Evolutionary conservation across 1,139 yeast genomes (phyloP).

Genomic region (Lodderomyces elongisporus): DNA sequence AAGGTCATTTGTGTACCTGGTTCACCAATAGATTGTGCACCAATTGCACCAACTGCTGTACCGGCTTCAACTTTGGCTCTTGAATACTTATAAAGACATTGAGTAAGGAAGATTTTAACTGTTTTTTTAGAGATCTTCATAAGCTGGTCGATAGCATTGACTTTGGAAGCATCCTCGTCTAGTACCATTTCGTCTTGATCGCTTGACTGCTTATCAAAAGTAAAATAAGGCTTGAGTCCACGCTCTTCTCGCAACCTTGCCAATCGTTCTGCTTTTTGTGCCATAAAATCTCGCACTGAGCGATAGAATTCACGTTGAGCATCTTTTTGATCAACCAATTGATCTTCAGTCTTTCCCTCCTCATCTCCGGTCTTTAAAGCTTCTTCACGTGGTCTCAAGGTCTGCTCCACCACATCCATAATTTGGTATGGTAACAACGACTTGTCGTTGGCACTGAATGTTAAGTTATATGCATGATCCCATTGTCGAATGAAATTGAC

Average conservation of each 20-base stretch:
- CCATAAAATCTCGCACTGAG: conserved; percentile 63
- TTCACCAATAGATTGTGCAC: conserved; percentile 98
- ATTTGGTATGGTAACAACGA: conserved; percentile 74
- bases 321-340: conserved; percentile 73
- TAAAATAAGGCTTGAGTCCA: conserved; percentile 32
- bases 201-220: conserved; percentile 26
- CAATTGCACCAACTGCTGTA: conserved; percentile 98
- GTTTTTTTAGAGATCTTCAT: conserved; percentile 61
- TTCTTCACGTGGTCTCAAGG: conserved; percentile 58
- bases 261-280: conserved; percentile 51
- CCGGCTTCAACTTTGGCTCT: conserved; percentile 97
- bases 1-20: conserved; percentile 99
- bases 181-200: conserved; percentile 36
- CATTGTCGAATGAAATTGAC: conserved; percentile 92
- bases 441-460: conserved; percentile 50
- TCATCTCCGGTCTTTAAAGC: conserved; percentile 68
- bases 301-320: conserved; percentile 81
- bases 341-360: conserved; percentile 39
- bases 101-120: conserved; percentile 64
- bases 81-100: conserved; percentile 77
- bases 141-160: conserved; percentile 64
- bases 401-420: conserved; percentile 46
- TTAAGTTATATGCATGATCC: conserved; percentile 82
- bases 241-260: conserved; percentile 54
- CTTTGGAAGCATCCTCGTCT: conserved; percentile 43